Base-by-base conservation (phyloP, 371 early-diverging fungal genomes). In the Actinomortierella wolfii region DNA sequence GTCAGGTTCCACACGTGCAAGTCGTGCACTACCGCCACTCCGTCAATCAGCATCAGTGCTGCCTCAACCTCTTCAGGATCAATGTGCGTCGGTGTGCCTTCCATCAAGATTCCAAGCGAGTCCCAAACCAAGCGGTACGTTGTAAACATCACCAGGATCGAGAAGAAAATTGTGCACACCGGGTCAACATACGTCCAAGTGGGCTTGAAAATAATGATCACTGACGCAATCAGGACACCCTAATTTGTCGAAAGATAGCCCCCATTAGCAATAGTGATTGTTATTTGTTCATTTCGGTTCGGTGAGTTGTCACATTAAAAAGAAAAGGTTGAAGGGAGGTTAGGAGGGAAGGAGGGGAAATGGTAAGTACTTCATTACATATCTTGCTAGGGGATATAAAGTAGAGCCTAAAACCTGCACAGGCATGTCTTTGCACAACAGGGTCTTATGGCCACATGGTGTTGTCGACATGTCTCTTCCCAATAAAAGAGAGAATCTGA, bases 181-280 rank as follows among this genome's bases (percentile, higher is more conserved):
- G 94, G 92, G 75, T 96, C 94, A 26, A 92, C 91, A 64, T 91
- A 82, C 11, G 89, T 86, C 55, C 76, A 77, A 24, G 65, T 62
- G 3, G 93, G 93, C 53, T 89, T 84, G 62, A 89, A 68, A 59
- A 83, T 84, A 18, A 93, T 86, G 41, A 94, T 79, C 24, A 89
- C 77, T 15, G 92, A 84, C 5, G 96, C 93, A 42, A 94, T 79
- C 53, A 96, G 69, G 17, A 96, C 94, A 34, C 96, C 96, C 94
- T 92, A 62, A 41, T 23, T 53, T 34, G n/a, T n/a, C n/a, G n/a
- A n/a, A n/a, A n/a, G n/a, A n/a, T n/a, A n/a, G n/a, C n/a, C n/a
- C n/a, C n/a, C n/a, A n/a, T n/a, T n/a, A n/a, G n/a, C n/a, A n/a
- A n/a, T n/a, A n/a, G n/a, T n/a, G n/a, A n/a, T n/a, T n/a, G n/a